Conservation (phyloP, 305 asterid genomes). For the Rubia peregrina region DNA sequence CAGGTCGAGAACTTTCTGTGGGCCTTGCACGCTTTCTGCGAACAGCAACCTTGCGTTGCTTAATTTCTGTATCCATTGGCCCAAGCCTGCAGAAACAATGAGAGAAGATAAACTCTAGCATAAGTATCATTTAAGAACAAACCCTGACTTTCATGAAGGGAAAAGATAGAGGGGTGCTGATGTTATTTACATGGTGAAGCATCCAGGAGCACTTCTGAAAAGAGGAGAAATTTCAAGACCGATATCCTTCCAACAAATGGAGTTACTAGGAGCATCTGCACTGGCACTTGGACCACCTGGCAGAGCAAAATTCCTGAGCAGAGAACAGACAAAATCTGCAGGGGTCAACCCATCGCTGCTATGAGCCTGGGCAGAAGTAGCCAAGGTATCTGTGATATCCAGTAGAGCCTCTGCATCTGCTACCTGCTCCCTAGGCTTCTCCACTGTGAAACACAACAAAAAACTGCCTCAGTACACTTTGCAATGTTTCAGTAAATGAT, state of each 20-base stretch:
- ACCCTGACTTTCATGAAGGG: not conserved
- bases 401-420: constrained; percentile 92
- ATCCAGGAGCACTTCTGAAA: constrained; percentile 61
- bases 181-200: constrained; percentile 64
- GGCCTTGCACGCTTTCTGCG: constrained; percentile 52
- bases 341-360: constrained; percentile 66
- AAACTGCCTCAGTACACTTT: not conserved
- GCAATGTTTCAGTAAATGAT: not conserved
- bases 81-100: constrained; percentile 56
- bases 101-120: not conserved
- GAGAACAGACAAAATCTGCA: constrained; percentile 58
- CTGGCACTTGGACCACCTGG: constrained; percentile 49
- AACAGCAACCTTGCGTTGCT: constrained; percentile 60
- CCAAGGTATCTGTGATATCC: constrained; percentile 77
- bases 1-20: constrained; percentile 58
- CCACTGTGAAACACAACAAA: constrained; percentile 32
- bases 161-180: not conserved
- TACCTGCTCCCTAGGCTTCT: constrained; percentile 85
- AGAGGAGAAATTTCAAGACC: constrained; percentile 55
- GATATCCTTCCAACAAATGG: constrained; percentile 58
- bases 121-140: constrained; percentile 3
- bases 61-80: constrained; percentile 81
- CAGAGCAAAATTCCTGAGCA: constrained; percentile 60
- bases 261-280: constrained; percentile 33
- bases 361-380: constrained; percentile 62